Percentiles rank a stretch among this genome's conserved stretches.
These are phyloP conservation scores for Geoglossum cookeanum DNA, from an alignment of 2,329 filamentous ascomycete genomes.

Conservation along the genomic window DNA sequence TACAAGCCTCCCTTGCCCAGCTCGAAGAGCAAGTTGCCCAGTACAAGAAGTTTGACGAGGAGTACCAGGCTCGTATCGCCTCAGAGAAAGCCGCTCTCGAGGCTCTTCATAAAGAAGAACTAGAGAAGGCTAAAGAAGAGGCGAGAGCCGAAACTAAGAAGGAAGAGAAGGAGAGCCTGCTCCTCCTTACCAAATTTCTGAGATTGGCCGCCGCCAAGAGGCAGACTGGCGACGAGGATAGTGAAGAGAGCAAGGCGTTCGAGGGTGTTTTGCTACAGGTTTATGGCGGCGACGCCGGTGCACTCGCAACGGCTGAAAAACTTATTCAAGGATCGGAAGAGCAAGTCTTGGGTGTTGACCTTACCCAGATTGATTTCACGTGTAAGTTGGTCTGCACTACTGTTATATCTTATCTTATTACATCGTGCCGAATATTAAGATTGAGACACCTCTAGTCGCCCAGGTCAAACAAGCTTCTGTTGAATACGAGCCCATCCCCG, in stretches of 20 bases:
- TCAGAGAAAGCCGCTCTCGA: slow-evolving; percentile 37
- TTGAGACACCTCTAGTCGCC: slow-evolving; percentile 25
- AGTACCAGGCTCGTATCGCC: slow-evolving; percentile 43
- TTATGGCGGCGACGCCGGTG: slow-evolving; percentile 58
- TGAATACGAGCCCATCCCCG: slow-evolving; percentile 28
- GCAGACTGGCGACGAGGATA: slow-evolving; percentile 47
- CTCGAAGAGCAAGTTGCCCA: slow-evolving; percentile 55
- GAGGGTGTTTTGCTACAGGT: slow-evolving; percentile 63
- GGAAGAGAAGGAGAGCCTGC: slow-evolving; percentile 39
- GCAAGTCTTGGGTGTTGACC: slow-evolving; percentile 42
- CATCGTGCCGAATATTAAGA: not conserved
- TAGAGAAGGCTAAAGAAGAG: slow-evolving; percentile 36
- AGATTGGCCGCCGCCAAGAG: slow-evolving; percentile 58
- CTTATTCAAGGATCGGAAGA: slow-evolving; percentile 56
- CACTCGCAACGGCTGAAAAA: slow-evolving; percentile 57
- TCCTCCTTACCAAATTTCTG: slow-evolving; percentile 61
- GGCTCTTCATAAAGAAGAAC: slow-evolving; percentile 34
- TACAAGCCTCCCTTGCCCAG: slow-evolving; percentile 48
- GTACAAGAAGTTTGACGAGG: slow-evolving; percentile 56
- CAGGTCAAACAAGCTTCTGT: slow-evolving; percentile 37
- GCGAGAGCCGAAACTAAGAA: slow-evolving; percentile 27
- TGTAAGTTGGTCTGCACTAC: slow-evolving; percentile 35
- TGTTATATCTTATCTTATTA: not conserved
- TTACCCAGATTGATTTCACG: slow-evolving; percentile 45
- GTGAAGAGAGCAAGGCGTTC: slow-evolving; percentile 61